Base-by-base conservation (phyloP, 1,284 basidiomycete species). In the Macrocybe sp. region DNA sequence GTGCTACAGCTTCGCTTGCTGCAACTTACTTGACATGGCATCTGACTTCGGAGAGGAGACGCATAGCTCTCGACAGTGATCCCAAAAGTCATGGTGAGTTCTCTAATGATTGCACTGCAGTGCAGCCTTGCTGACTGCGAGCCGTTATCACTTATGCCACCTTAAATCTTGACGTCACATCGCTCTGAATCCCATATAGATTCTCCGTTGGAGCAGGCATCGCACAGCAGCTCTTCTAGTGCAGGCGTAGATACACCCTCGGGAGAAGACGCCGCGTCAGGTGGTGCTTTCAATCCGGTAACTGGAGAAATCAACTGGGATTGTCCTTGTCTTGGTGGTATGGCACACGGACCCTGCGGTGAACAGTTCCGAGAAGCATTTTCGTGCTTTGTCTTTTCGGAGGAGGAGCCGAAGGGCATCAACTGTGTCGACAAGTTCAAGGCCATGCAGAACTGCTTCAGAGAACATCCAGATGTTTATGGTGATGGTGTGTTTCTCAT, bases 231-330 rank as follows among this genome's bases (percentile, higher is more conserved):
- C 10, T 48, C 61, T 9, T 42, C 53, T 39, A 53, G 58, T n/a
- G 59, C 48, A 33, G 53, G 52, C n/a, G 58, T 55, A 41, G 54
- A 51, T 16, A 49, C 53, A 47, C 36, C 57, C 5, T 42, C 56
- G 12, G 64, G 56, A 41, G 69, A 68, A 48, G 64, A 64, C 16
- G 61, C 67, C 14, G 70, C 61, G 10, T 60, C 63, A 7, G 65
- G 69, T 14, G 78, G 80, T 48, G 86, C 86, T 11, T 89, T 73
- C 76, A 89, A 99, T 70, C 94, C 95, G 14, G 92, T 84, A 56
- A 99, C 96, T 0, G 96, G 96, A 44, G 92, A 97, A 75, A 96
- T 97, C 62, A 97, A 97, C 72, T 97, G 94, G 93, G 93, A 96
- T 65, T 97, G 93, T 64, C 92, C 93, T 1, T 99, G 96, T 66